Evolutionary conservation across 768 basidiomycete genomes (phyloP).

Genomic region (Boletellus ananas): DNA sequence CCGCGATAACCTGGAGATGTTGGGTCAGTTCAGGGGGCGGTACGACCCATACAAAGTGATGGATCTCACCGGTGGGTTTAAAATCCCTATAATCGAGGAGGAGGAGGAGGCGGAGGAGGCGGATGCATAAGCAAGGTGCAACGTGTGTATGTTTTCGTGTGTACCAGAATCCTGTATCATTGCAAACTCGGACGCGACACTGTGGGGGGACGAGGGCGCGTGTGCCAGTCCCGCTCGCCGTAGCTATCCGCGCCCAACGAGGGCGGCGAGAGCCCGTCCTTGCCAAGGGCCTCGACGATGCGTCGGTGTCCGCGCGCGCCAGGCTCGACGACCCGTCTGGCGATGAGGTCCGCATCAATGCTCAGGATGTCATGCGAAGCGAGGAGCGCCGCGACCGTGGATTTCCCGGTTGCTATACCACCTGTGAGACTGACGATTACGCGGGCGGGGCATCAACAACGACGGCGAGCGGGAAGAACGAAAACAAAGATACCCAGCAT

Average conservation of each 20-base stretch:
- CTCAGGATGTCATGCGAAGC: conserved; percentile 67
- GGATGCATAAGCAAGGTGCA: too few relatives aligned
- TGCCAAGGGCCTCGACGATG: conserved; percentile 71
- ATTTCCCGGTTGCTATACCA: conserved; percentile 96
- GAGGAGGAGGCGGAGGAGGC: too few relatives aligned
- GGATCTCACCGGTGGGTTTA: conserved; percentile 15
- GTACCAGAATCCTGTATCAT: too few relatives aligned
- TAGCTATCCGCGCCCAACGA: background rate
- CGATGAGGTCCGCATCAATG: conserved; percentile 89
- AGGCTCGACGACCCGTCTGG: conserved; percentile 81
- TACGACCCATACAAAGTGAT: conserved; percentile 12
- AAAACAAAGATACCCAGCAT: background rate
- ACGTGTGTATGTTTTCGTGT: too few relatives aligned
- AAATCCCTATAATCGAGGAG: conserved; percentile 8
- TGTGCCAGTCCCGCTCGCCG: conserved; percentile 19
- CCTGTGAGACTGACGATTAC: conserved; percentile 93
- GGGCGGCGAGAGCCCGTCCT: conserved; percentile 49
- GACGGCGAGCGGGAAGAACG: background rate
- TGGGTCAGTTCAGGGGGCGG: conserved; percentile 6
- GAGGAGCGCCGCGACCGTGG: conserved; percentile 79
- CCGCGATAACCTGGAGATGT: background rate
- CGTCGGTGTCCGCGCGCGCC: conserved; percentile 68
- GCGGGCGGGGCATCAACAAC: background rate
- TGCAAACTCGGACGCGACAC: too few relatives aligned
- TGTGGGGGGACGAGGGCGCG: too few relatives aligned